Evolutionary conservation across 2,329 filamentous ascomycete genomes (phyloP).

Genomic region (Xylaria sp.): DNA sequence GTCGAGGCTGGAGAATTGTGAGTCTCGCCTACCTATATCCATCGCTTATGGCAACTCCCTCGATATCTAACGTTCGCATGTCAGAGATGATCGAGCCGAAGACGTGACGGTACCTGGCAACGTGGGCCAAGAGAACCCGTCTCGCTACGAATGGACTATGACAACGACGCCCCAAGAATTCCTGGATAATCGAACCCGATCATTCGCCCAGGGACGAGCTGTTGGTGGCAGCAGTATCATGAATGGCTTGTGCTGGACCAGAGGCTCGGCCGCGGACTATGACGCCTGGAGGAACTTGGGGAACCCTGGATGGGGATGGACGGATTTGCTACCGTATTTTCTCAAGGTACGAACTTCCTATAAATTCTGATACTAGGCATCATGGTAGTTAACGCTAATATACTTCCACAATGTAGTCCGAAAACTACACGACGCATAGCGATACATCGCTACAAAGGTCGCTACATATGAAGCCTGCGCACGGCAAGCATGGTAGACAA

Average conservation of each 20-base stretch:
- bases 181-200: constrained; percentile 50
- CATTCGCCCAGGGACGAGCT: constrained; percentile 51
- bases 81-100: constrained; percentile 44
- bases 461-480: constrained; percentile 45
- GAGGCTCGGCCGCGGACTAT: constrained; percentile 53
- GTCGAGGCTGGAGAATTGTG: constrained; percentile 46
- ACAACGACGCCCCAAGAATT: constrained; percentile 47
- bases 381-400: background rate
- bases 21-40: constrained; percentile 4
- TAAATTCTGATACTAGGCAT: background rate
- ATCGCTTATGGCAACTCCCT: background rate
- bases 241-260: constrained; percentile 56
- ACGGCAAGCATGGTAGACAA: constrained; percentile 47
- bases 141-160: constrained; percentile 47
- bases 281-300: constrained; percentile 56
- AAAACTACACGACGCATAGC: constrained; percentile 49
- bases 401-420: constrained; percentile 44
- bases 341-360: constrained; percentile 52
- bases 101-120: constrained; percentile 44
- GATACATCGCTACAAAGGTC: constrained; percentile 38
- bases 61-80: constrained; percentile 21
- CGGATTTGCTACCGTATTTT: constrained; percentile 59
- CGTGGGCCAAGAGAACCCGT: constrained; percentile 40
- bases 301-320: constrained; percentile 56
- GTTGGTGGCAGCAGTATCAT: constrained; percentile 54